Evolutionary conservation across 2,329 filamentous ascomycete genomes (phyloP), one percentile per base, ranked within the genome.

Genomic region (Arthroderma sp.): DNA sequence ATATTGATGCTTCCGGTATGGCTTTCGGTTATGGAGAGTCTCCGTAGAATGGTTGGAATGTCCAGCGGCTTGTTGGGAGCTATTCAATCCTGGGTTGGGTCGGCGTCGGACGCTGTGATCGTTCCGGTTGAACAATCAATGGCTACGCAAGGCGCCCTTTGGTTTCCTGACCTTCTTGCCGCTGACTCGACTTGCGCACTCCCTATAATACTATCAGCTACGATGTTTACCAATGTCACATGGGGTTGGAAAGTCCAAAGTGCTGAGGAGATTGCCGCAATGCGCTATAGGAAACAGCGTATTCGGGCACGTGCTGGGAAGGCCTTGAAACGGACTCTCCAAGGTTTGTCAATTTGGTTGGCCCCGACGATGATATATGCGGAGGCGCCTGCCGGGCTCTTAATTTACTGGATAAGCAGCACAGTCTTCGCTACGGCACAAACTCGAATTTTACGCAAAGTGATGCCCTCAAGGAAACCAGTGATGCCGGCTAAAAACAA

Each of bases 151-250:
- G 77, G 77, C n/a, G 66, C 71, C 3, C 61, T 77, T 1, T 81
- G 77, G 77, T 78, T 79, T 45, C 66, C 70, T 1, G 67, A 80
- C 54, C 66, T 81, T 9, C 60, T 74, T 4, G 53, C 65, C 0
- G 61, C 72, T 6, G 77, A 81, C 51, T 66, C 74, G 0, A 67
- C 66, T 2, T 59, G 69, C 2, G 50, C 65, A 2, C 61, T 79
- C 1, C 73, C 75, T 0, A 62, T 69, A 36, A 46, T 70, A 3
- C 61, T 77, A 22, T 70, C 68, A 0, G 63, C 58, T 1, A 61
- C 68, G 4, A 70, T 77, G 46, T 57, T 77, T 10, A 49, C 65
- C 5, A 75, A 73, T 49, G 57, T 77, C 33, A 55, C 48, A 50
- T 59, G 8, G 51, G 49, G 34, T 4, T 50, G 3, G 52, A 59